Percentiles rank a stretch among this genome's conserved stretches.
Evolutionary conservation across 1,139 yeast species (phyloP).

Genomic region (Pichia sp.): DNA sequence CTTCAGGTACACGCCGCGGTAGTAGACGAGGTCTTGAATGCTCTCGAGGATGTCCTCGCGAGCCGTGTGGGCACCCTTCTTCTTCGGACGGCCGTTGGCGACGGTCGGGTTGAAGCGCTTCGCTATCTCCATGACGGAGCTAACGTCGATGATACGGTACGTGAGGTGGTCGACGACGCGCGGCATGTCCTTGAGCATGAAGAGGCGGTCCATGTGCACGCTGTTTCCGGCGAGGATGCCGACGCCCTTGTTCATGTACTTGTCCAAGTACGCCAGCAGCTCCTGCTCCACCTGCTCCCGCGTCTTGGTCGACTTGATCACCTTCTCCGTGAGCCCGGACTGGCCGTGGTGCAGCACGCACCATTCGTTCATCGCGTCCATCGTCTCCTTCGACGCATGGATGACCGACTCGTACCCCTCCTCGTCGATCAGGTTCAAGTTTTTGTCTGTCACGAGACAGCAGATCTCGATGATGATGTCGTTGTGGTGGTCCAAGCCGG

Average conservation of each 20-base stretch:
- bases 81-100: constrained; percentile 28
- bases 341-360: constrained; percentile 72
- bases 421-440: constrained; percentile 62
- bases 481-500: constrained; percentile 72
- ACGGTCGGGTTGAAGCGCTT: constrained; percentile 69
- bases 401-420: constrained; percentile 77
- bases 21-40: constrained; percentile 78
- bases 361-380: constrained; percentile 83
- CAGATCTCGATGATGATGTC: constrained; percentile 89
- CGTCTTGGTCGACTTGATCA: constrained; percentile 53
- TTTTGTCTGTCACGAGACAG: constrained; percentile 81
- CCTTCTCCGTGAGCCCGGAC: constrained; percentile 68
- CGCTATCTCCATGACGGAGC: constrained; percentile 76
- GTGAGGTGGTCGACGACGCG: constrained; percentile 64
- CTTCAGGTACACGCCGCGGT: constrained; percentile 55
- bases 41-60: constrained; percentile 83
- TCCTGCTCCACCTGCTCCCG: constrained; percentile 59
- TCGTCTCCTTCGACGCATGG: constrained; percentile 57
- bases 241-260: constrained; percentile 44
- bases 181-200: constrained; percentile 83
- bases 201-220: constrained; percentile 85
- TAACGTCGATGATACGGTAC: constrained; percentile 85
- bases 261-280: constrained; percentile 55
- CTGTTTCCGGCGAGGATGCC: constrained; percentile 89
- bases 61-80: constrained; percentile 76